Evolutionary conservation across 1,284 basidiomycete species (phyloP), one percentile per base, ranked within the genome.

Genomic region (Ustilago loliicola): DNA sequence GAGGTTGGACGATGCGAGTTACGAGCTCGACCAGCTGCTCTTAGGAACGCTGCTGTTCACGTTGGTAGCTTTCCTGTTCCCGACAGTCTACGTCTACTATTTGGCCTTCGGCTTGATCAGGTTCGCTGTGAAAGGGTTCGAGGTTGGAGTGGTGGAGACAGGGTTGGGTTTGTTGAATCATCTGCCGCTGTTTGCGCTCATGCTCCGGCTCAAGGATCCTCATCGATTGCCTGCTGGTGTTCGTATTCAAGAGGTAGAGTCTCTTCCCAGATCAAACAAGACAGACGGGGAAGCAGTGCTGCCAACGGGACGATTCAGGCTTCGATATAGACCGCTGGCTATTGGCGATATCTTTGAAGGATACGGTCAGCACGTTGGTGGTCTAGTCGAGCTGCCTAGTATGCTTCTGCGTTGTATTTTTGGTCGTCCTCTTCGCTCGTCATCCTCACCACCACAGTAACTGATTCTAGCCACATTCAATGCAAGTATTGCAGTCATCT

Each of bases 41-140:
- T 91, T 99, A 32, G 96, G 96, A 17, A 96, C 96, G 0, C 92
- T 99, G 50, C 89, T 99, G 27, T 98, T 99, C 88, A 98, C 95
- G 0, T 89, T 98, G 19, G 89, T 94, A 4, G 91, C 92, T 0
- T 98, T 99, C 86, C 89, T 98, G 5, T 92, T 94, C 65, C 96
- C 97, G 1, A 98, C 97, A 0, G 91, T 96, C 2, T 83, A 93
- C 29, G 92, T 92, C 0, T 99, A 96, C 85, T 95, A 96, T 77
- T 87, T 91, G 0, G 88, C 95, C 0, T 96, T 98, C 77, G 92
- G 92, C 2, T 72, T 91, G 64, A 93, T 95, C 66, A 85, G 91
- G 82, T 42, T 65, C 29, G 67, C 51, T 10, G 27, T 73, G 13
- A 62, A 79, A 21, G 58, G 42, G 21, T 57, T 69, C 57, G 59